These are phyloP conservation scores for Tylopilus cervinicoccineus DNA, from an alignment of 768 basidiomycete species.

Conservation along the genomic window DNA sequence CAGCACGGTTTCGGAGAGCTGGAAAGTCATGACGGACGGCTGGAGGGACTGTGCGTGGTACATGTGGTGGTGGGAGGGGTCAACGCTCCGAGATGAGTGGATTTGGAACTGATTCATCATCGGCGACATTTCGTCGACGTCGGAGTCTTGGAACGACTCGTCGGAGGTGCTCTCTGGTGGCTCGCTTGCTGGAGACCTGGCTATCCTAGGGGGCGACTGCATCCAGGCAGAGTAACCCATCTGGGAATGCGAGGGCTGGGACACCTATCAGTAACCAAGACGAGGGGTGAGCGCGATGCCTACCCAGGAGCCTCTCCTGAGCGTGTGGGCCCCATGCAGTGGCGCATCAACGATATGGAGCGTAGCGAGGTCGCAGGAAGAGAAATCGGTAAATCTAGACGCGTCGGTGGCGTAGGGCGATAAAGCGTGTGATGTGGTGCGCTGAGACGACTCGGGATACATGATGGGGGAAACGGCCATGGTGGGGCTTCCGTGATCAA, in stretches of 20 bases:
- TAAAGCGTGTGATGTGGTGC: slow-evolving; percentile 24
- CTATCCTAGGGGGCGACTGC: slow-evolving; percentile 8
- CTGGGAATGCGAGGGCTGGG: slow-evolving; percentile 19
- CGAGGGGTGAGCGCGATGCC: slow-evolving; percentile 1
- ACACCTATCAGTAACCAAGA: slow-evolving; percentile 16
- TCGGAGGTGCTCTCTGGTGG: slow-evolving; percentile 30
- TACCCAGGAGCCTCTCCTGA: slow-evolving; percentile 27
- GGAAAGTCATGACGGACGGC: slow-evolving; percentile 31
- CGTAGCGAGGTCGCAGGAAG: slow-evolving; percentile 10
- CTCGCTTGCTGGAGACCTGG: slow-evolving; percentile 27
- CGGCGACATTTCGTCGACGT: slow-evolving; percentile 30
- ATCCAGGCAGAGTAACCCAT: slow-evolving; percentile 12
- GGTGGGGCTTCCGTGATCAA: slow-evolving; percentile 4
- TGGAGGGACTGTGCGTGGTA: slow-evolving; percentile 14
- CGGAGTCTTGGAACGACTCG: slow-evolving; percentile 28
- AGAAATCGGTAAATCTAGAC: slow-evolving; percentile 7
- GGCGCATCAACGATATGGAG: slow-evolving; percentile 11
- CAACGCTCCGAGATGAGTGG: slow-evolving; percentile 12
- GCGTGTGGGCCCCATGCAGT: slow-evolving; percentile 6
- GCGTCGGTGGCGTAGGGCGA: slow-evolving; percentile 14
- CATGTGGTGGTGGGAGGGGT: slow-evolving; percentile 2
- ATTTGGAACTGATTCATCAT: slow-evolving; percentile 32
- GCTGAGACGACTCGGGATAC: slow-evolving; percentile 32
- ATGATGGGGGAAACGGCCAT: slow-evolving; percentile 3
- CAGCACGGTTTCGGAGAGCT: slow-evolving; percentile 21